Evolutionary conservation across 768 basidiomycete species (phyloP), one percentile per base, ranked within the genome.

Genomic region (Mrakia frigida): DNA sequence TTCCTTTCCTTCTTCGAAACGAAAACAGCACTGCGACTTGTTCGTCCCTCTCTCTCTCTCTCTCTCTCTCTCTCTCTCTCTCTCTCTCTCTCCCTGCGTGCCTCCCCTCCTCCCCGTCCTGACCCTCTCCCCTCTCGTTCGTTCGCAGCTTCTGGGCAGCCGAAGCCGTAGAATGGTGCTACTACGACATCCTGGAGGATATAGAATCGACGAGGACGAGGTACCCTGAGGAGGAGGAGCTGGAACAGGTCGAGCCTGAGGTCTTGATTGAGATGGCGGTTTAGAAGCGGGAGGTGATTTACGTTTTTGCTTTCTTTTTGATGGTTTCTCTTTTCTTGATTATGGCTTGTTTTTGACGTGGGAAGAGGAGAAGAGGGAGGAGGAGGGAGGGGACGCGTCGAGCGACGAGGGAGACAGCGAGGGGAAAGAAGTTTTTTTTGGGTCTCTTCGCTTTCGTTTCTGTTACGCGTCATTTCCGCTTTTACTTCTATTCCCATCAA

Each of bases 91-190:
- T 28, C 25, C 7, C 67, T 69, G 21, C 21, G n/a, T 31, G 16
- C 63, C 35, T 59, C 39, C 25, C 18, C 46, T 6, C 18, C 6
- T 50, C 46, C 46, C 18, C 46, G 9, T 46, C 14, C 43, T 10
- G 33, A 31, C 70, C 16, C 43, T 9, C 0, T 25, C 28, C 23
- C 0, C 0, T 10, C 25, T 28, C 67, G 31, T 59, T 41, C 16
- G 11, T 50, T 50, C 46, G 21, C 46, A 74, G 82, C 46, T 82
- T 82, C 67, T 84, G 85, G 85, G 85, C 86, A 14, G 85, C 85
- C 6, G 86, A 86, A 77, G 85, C 85, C 28, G 85, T 86, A 31
- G 86, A 86, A 79, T 84, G 85, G 81, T 85, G 84, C 35, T 86
- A 84, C 76, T 75, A 80, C 65, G 82, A 82, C 39, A 81, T 85